Evolutionary conservation across 345 rosid species (phyloP), one percentile per base, ranked within the genome.

Genomic region (Hypericum androsaemum): DNA sequence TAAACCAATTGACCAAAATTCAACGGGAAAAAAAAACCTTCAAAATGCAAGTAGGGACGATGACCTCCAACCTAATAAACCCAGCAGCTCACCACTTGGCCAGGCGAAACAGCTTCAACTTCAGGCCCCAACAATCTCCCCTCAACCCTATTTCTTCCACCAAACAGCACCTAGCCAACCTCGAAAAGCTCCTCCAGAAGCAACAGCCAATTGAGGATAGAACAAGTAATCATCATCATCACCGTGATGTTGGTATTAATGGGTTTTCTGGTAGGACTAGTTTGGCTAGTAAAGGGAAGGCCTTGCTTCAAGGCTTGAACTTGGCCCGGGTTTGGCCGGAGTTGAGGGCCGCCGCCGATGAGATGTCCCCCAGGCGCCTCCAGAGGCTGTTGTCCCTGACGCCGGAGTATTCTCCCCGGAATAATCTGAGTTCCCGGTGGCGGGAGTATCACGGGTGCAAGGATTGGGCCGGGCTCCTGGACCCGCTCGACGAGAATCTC

Each of bases 311-410:
- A 57, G 80, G 89, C 40, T 70, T 92, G 38, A 87, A 69, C 47
- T 56, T 87, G 69, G 46, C 71, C 0, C 50, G 86, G 66, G 41
- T 92, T 10, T 92, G 98, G 98, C 82, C 95, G 14, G 89, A 75
- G 52, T 66, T 67, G 74, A 90, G 79, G 61, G 80, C 86, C 6
- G 98, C 89, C 0, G 98, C 89, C 0, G 98, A 83, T 37, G 98
- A 88, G 64, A 81, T 92, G 84, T 92, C 98, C 0, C 98, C 98
- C 0, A 70, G 85, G 43, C 68, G 80, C 12, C 98, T 92, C 9
- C 77, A 80, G 52, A 71, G 96, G 8, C 74, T 92, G 60, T 56
- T 92, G 12, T 92, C 96, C 0, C 78, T 60, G 64, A 76, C 87
- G 6, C 58, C 60, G 0, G 92, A 90, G 52, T 80, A 83, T 74